phyloP scores from a whole-genome alignment of 2,329 filamentous ascomycete species.

The Phoma sp. region DNA sequence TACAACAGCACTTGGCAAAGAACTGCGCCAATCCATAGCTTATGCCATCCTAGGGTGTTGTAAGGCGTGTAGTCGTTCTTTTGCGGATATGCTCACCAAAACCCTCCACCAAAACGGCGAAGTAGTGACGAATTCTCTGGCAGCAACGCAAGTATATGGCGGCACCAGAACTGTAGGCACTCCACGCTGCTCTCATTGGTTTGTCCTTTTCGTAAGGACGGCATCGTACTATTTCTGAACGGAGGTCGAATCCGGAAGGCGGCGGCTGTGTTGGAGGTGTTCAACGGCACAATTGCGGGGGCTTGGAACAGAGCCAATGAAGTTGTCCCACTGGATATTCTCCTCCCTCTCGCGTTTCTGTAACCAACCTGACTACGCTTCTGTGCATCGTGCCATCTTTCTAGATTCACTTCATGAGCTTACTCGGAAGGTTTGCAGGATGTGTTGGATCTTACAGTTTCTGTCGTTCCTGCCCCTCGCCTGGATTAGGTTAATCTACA shows the following conservation, averaged over 20 bases:
- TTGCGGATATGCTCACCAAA: neutral
- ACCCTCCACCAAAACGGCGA: neutral
- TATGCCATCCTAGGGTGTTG: neutral
- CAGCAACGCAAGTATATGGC: neutral
- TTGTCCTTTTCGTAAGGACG: neutral
- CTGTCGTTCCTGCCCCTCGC: neutral
- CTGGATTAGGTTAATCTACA: neutral
- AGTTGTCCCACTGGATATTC: too few relatives aligned
- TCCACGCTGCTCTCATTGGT: neutral
- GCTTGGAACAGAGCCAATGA: neutral
- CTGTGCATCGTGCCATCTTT: neutral
- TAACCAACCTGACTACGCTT: neutral
- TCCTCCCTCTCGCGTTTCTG: neutral
- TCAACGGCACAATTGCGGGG: neutral
- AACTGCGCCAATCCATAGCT: too few relatives aligned
- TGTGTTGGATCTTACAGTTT: too few relatives aligned
- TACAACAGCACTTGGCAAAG: neutral
- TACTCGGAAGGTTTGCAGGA: neutral
- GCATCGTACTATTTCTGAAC: neutral
- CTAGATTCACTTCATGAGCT: neutral
- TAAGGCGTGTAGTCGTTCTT: neutral
- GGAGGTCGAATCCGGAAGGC: neutral
- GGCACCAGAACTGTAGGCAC: neutral
- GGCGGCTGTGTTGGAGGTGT: neutral
- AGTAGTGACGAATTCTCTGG: neutral